Evolutionary conservation across 2,329 filamentous ascomycete species (phyloP).

Genomic region (Stemphylium beticola): DNA sequence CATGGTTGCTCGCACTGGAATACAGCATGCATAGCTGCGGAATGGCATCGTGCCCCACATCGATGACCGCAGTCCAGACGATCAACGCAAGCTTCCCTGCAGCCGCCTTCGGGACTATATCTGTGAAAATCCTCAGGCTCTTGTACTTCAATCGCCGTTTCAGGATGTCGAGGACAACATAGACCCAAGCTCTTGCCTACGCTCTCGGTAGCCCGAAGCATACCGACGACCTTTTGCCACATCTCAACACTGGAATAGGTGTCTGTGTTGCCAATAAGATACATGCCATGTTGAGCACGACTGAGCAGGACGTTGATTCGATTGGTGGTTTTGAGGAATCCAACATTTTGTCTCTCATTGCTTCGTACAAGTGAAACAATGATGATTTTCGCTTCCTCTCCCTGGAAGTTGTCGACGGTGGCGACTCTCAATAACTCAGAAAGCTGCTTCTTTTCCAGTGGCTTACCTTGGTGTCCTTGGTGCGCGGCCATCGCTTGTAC

Average conservation of each 20-base stretch:
- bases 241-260: slow-evolving; percentile 65
- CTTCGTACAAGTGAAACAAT: slow-evolving; percentile 74
- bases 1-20: slow-evolving; percentile 36
- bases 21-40: slow-evolving; percentile 34
- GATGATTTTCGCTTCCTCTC: slow-evolving; percentile 75
- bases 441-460: slow-evolving; percentile 31
- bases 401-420: slow-evolving; percentile 79
- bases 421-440: slow-evolving; percentile 53
- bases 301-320: slow-evolving; percentile 73
- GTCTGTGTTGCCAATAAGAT: slow-evolving; percentile 69
- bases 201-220: slow-evolving; percentile 50
- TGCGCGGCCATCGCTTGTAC: background rate
- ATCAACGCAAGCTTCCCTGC: slow-evolving; percentile 26
- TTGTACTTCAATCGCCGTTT: slow-evolving; percentile 29
- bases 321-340: slow-evolving; percentile 71
- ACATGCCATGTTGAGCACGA: slow-evolving; percentile 72
- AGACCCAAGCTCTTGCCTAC: slow-evolving; percentile 29
- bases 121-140: slow-evolving; percentile 37
- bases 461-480: slow-evolving; percentile 15
- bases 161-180: slow-evolving; percentile 38
- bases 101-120: slow-evolving; percentile 43
- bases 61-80: slow-evolving; percentile 40
- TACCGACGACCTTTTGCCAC: slow-evolving; percentile 66
- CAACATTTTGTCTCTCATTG: slow-evolving; percentile 64
- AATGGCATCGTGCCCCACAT: slow-evolving; percentile 40